Conservation (phyloP, 495 filamentous ascomycete species). For the Chlorociboria aeruginascens region DNA sequence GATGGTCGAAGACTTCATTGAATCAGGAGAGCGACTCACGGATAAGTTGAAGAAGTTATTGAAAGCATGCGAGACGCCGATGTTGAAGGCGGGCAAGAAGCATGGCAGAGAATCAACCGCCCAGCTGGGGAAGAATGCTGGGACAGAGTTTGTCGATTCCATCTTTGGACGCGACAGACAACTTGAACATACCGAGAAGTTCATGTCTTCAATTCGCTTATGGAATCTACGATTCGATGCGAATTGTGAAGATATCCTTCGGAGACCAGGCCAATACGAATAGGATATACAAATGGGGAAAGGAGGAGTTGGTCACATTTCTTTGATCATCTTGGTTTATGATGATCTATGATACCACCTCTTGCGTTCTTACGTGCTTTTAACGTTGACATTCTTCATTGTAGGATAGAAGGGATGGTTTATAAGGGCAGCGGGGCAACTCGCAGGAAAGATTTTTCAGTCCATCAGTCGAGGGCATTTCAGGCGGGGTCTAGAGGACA, state of each 20-base stretch:
- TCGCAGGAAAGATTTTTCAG: not conserved
- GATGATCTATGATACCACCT: conserved; percentile 12
- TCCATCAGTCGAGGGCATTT: conserved; percentile 2
- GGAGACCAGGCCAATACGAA: conserved; percentile 17
- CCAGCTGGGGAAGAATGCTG: conserved; percentile 84
- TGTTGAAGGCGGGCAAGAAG: conserved; percentile 51
- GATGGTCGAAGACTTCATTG: conserved; percentile 82
- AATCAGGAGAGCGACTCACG: conserved; percentile 81
- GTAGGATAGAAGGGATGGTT: conserved; percentile 5
- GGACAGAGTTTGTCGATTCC: conserved; percentile 92
- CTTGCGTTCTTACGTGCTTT: conserved; percentile 9
- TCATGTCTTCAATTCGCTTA: conserved; percentile 85
- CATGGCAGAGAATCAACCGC: conserved; percentile 46
- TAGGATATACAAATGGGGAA: not conserved
- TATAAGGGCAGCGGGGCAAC: conserved; percentile 1
- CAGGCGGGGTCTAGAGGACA: conserved; percentile 1
- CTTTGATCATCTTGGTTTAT: conserved; percentile 12
- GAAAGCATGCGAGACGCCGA: conserved; percentile 83
- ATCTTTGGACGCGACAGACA: conserved; percentile 92
- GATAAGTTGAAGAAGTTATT: conserved; percentile 76
- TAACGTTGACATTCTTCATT: not conserved
- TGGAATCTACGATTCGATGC: conserved; percentile 95
- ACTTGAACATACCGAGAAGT: conserved; percentile 82
- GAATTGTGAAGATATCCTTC: conserved; percentile 86
- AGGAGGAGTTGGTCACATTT: conserved; percentile 2